A percentile compares a stretch with the other conserved stretches of the same genome.
Evolutionary conservation across 768 basidiomycete genomes (phyloP).

Genomic region (Russula dissimulans): DNA sequence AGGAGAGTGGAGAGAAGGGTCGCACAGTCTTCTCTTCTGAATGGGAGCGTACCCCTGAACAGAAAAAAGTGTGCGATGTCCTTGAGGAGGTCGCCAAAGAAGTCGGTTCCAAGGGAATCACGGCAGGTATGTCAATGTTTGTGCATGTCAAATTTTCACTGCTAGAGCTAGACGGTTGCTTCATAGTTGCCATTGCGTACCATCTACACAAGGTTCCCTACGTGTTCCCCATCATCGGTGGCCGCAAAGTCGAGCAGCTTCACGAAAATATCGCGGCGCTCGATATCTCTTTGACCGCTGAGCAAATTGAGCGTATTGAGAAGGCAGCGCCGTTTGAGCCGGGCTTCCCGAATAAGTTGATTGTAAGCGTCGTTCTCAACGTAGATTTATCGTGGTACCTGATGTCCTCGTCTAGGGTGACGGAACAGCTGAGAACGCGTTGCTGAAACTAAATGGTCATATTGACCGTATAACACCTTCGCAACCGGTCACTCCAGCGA

Average conservation of each 20-base stretch:
- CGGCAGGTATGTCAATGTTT: neutral
- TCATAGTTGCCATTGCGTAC: conserved; percentile 38
- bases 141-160: neutral
- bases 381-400: neutral
- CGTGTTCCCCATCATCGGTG: conserved; percentile 40
- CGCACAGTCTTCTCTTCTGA: conserved; percentile 17
- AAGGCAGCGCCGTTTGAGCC: conserved; percentile 30
- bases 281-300: conserved; percentile 31
- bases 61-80: conserved; percentile 27
- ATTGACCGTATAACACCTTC: neutral
- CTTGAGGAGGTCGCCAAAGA: conserved; percentile 34
- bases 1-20: conserved; percentile 29
- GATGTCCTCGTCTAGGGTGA: neutral
- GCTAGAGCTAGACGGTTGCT: neutral
- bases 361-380: conserved; percentile 16
- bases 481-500: neutral
- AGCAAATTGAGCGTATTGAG: conserved; percentile 37
- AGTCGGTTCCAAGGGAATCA: conserved; percentile 28
- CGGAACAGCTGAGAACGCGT: neutral
- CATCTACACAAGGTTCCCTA: conserved; percentile 39
- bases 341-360: conserved; percentile 31
- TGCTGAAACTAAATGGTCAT: neutral
- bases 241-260: conserved; percentile 39
- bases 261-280: conserved; percentile 37
- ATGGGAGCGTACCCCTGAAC: conserved; percentile 31